These are phyloP conservation scores for Santalum album DNA, from an alignment of 164 flowering plant species.

Conservation along the genomic window DNA sequence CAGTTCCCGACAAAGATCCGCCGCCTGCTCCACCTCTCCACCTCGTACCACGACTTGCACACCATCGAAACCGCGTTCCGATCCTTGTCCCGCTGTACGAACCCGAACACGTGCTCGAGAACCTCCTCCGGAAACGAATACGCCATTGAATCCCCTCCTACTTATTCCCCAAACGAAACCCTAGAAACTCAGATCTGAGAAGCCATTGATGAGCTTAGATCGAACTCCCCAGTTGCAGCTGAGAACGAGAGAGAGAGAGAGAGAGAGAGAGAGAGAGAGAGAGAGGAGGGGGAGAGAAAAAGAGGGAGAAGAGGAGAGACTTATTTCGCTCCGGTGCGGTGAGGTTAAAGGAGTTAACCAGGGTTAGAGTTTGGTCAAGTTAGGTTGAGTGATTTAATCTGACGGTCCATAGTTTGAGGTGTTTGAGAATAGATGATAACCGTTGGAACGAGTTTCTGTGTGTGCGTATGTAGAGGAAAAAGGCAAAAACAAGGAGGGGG, in stretches of 20 bases:
- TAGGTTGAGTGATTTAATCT: not conserved
- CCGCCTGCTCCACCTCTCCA: constrained; percentile 58
- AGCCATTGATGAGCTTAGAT: constrained; percentile 23
- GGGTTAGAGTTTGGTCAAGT: constrained; percentile 12
- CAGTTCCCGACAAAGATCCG: constrained; percentile 75
- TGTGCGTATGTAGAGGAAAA: not conserved
- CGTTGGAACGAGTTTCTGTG: constrained; percentile 27
- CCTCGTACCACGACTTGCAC: constrained; percentile 78
- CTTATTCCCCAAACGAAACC: not conserved
- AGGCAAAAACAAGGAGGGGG: not conserved
- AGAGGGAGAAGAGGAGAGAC: constrained; percentile 22
- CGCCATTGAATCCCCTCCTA: constrained; percentile 25
- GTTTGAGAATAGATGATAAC: constrained; percentile 10
- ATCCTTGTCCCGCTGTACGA: constrained; percentile 48
- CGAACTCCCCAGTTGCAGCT: constrained; percentile 4
- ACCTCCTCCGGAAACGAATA: constrained; percentile 80
- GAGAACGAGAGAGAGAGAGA: not conserved
- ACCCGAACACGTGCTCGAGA: constrained; percentile 76
- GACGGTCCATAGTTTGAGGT: constrained; percentile 15
- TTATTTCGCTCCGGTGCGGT: constrained; percentile 8
- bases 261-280: constrained; percentile 7
- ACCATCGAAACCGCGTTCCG: constrained; percentile 69
- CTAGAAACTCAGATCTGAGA: constrained; percentile 18
- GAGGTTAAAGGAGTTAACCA: constrained; percentile 20
- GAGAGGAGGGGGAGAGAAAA: constrained; percentile 18